Evolutionary conservation across 306 rosid genomes (phyloP).

Genomic region (Potentilla sterilis): DNA sequence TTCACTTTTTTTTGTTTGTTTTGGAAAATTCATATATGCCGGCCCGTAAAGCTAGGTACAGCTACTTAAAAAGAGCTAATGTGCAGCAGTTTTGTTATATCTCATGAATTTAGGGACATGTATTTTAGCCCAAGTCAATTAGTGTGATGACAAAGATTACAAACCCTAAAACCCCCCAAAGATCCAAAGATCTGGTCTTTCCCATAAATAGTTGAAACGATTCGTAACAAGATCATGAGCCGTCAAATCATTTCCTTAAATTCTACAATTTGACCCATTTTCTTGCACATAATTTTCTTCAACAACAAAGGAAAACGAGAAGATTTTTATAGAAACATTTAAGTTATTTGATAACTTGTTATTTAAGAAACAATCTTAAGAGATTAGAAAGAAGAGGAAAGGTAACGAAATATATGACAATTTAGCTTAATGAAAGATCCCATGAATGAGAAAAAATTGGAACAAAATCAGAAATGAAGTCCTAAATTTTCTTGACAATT

Average conservation of each 20-base stretch:
- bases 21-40: not conserved
- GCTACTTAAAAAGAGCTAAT: constrained; percentile 16
- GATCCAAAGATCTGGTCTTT: too few relatives aligned
- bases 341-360: too few relatives aligned
- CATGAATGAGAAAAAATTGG: not conserved
- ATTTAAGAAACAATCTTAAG: too few relatives aligned
- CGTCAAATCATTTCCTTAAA: not conserved
- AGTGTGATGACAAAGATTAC: not conserved
- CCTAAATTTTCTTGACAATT: not conserved
- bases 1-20: too few relatives aligned
- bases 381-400: too few relatives aligned
- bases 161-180: not conserved
- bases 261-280: not conserved
- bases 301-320: not conserved
- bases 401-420: too few relatives aligned
- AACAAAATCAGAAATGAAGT: not conserved
- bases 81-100: constrained; percentile 1
- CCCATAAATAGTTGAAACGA: not conserved
- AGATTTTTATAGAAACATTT: too few relatives aligned
- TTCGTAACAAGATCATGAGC: not conserved
- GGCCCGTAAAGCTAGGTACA: constrained; percentile 20
- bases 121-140: not conserved
- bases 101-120: constrained; percentile 10
- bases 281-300: not conserved
- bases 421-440: not conserved